Conservation (phyloP, 495 filamentous ascomycete species). For the Penicillium riverlandense region DNA sequence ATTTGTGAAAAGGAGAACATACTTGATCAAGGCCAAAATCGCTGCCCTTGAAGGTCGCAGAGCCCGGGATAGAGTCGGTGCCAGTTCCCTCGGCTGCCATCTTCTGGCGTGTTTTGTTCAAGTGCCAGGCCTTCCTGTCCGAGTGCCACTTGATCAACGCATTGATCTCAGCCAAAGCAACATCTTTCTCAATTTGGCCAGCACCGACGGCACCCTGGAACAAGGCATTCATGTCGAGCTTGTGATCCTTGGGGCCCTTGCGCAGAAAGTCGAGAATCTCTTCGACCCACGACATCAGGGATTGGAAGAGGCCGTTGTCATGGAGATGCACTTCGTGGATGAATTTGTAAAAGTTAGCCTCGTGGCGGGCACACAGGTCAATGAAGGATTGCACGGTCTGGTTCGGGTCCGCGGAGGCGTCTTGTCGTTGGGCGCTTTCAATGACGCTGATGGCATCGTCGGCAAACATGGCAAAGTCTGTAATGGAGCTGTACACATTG, state of each 20-base stretch:
- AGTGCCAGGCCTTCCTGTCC: conserved; percentile 91
- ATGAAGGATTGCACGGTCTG: conserved; percentile 99
- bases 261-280: conserved; percentile 92
- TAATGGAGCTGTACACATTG: conserved; percentile 94
- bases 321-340: conserved; percentile 98
- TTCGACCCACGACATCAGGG: conserved; percentile 95
- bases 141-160: conserved; percentile 86
- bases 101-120: conserved; percentile 96
- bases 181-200: conserved; percentile 57
- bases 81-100: conserved; percentile 79
- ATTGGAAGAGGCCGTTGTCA: conserved; percentile 92
- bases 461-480: conserved; percentile 87
- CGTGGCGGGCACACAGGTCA: conserved; percentile 89
- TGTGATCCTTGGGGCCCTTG: conserved; percentile 68
- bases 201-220: conserved; percentile 69
- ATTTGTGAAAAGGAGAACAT: conserved; percentile 15
- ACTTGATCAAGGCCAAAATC: conserved; percentile 89
- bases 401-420: conserved; percentile 89
- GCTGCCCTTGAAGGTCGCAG: conserved; percentile 54
- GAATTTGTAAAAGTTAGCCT: conserved; percentile 98
- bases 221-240: conserved; percentile 88
- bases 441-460: conserved; percentile 89
- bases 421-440: conserved; percentile 82
- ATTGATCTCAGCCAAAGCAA: conserved; percentile 76
- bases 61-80: conserved; percentile 34